Conservation (phyloP, 345 rosid genomes). For the Raphanus raphanistrum region DNA sequence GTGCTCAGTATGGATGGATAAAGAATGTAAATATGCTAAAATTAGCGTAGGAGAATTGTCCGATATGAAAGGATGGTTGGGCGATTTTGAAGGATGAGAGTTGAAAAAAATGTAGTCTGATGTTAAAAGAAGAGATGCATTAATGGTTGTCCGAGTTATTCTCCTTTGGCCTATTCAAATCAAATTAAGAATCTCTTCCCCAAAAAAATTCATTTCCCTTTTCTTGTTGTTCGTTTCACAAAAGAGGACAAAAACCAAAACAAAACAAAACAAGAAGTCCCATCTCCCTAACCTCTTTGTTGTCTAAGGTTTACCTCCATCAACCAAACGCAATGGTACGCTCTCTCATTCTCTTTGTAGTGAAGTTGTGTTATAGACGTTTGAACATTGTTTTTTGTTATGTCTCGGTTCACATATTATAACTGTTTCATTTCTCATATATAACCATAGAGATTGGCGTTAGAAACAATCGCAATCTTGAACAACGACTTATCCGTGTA, state of each 20-base stretch:
- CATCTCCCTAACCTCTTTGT: slow-evolving; percentile 7
- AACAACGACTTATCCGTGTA: neutral
- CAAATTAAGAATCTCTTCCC: slow-evolving; percentile 51
- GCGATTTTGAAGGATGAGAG: slow-evolving; percentile 29
- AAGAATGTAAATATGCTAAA: slow-evolving; percentile 24
- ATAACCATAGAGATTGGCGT: neutral
- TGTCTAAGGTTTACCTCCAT: slow-evolving; percentile 24
- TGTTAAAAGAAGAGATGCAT: neutral
- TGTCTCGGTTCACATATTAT: neutral
- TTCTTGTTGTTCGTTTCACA: slow-evolving; percentile 32
- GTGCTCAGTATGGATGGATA: neutral
- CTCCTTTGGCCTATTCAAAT: slow-evolving; percentile 43
- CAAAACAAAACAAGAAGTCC: neutral
- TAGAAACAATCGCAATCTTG: neutral
- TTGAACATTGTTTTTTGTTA: neutral
- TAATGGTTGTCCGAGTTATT: slow-evolving; percentile 42
- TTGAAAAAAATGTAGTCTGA: slow-evolving; percentile 16
- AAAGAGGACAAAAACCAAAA: slow-evolving; percentile 11
- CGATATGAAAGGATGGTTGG: slow-evolving; percentile 23
- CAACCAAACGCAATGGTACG: slow-evolving; percentile 37
- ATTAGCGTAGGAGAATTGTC: neutral
- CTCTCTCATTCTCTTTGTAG: slow-evolving; percentile 14
- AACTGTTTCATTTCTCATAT: neutral
- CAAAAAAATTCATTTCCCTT: slow-evolving; percentile 28
- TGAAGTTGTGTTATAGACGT: neutral